phyloP scores from a whole-genome alignment of 441 rosid species.

The Francoa sonchifolia region DNA sequence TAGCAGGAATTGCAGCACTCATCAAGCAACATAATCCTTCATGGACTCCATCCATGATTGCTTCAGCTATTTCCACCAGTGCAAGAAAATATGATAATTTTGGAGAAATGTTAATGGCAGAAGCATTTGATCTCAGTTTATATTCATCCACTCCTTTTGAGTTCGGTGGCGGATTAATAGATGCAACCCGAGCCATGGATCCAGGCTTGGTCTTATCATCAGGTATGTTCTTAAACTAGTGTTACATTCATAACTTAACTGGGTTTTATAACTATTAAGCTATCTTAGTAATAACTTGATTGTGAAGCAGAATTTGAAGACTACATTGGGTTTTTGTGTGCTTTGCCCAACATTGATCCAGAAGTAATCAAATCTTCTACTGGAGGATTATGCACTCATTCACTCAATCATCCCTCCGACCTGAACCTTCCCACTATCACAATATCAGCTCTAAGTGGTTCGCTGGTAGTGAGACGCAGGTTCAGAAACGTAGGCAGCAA shows the following conservation, averaged over 20 bases:
- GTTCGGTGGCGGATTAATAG: conserved; percentile 63
- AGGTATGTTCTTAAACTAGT: too few species aligned
- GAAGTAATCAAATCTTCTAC: conserved; percentile 25
- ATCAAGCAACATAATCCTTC: conserved; percentile 60
- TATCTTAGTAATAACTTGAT: background rate
- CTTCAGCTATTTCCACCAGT: conserved; percentile 73
- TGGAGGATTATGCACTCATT: conserved; percentile 36
- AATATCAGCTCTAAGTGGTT: conserved; percentile 33
- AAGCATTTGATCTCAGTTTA: conserved; percentile 26
- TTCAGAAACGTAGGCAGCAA: conserved; percentile 44
- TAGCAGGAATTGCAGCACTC: conserved; percentile 61
- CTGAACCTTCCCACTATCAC: conserved; percentile 77
- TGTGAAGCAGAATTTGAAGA: conserved; percentile 41
- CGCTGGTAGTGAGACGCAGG: conserved; percentile 33
- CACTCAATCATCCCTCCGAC: conserved; percentile 41
- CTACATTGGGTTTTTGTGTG: conserved; percentile 58
- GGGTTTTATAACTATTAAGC: too few species aligned
- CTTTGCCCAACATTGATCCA: conserved; percentile 39
- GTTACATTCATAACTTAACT: too few species aligned
- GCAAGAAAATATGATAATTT: conserved; percentile 38
- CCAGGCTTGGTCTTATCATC: conserved; percentile 68
- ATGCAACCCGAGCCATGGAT: conserved; percentile 52
- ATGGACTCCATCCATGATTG: conserved; percentile 79
- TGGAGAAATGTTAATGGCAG: conserved; percentile 46
- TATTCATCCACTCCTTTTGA: conserved; percentile 51